phyloP scores from a whole-genome alignment of 495 filamentous ascomycete genomes.

The Daldinia decipiens region DNA sequence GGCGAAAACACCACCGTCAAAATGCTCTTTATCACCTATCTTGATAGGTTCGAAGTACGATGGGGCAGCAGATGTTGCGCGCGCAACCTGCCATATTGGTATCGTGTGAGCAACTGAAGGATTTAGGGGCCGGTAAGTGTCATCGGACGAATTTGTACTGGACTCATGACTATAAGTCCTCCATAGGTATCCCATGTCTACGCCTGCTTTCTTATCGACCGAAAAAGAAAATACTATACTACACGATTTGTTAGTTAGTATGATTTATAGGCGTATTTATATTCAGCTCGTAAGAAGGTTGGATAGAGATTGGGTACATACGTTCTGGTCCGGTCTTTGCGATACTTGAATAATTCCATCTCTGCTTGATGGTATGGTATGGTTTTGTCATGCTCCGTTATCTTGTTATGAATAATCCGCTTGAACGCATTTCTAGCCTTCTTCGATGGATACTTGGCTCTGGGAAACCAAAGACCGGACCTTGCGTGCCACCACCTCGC shows the following conservation, averaged over 20 bases:
- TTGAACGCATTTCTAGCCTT: not conserved
- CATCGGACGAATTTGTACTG: not conserved
- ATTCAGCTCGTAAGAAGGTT: not conserved
- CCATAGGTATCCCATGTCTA: not conserved
- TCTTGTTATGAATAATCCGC: not conserved
- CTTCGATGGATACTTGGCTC: conserved; percentile 1
- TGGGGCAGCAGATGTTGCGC: conserved; percentile 1
- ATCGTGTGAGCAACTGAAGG: not conserved
- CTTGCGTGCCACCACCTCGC: not conserved
- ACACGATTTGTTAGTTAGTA: not conserved
- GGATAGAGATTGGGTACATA: not conserved
- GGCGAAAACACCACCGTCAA: not conserved
- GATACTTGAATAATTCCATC: conserved; percentile 1
- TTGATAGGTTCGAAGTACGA: conserved; percentile 1
- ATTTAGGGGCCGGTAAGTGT: not conserved
- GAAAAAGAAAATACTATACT: conserved; percentile 4
- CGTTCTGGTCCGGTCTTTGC: not conserved
- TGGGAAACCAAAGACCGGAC: not conserved
- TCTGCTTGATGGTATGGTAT: not conserved
- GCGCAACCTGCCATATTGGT: conserved; percentile 3
- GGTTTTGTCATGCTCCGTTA: not conserved
- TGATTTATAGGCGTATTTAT: not conserved
- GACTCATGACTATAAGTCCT: not conserved
- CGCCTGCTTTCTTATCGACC: not conserved
- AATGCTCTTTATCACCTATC: not conserved